Percentiles rank a stretch among this genome's conserved stretches.
These are phyloP conservation scores for Papilionanthe hybrid DNA, from an alignment of 116 monocot species.

Conservation along the genomic window DNA sequence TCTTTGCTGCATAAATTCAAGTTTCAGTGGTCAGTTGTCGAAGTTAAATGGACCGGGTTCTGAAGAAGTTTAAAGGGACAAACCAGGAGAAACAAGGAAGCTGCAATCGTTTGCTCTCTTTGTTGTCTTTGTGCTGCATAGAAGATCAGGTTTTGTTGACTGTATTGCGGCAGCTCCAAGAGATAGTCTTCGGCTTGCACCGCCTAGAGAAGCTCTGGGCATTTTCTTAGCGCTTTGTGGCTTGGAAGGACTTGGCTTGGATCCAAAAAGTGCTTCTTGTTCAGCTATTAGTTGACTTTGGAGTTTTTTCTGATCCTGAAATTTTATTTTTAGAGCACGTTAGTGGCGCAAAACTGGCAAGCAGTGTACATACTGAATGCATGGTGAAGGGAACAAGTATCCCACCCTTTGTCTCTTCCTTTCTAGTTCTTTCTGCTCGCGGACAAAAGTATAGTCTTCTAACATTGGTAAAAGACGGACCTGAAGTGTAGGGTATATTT, in stretches of 20 bases:
- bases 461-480: constrained; percentile 82
- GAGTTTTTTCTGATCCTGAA: constrained; percentile 85
- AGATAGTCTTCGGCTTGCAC: constrained; percentile 52
- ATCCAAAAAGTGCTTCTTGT: constrained; percentile 83
- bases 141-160: constrained; percentile 37
- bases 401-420: constrained; percentile 71
- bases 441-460: constrained; percentile 67
- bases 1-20: too few species aligned
- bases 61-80: constrained; percentile 1
- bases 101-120: constrained; percentile 54
- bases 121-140: constrained; percentile 38
- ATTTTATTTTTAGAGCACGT: not conserved
- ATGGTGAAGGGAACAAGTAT: not conserved
- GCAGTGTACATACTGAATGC: too few species aligned
- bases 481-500: constrained; percentile 24
- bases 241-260: constrained; percentile 90
- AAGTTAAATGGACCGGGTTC: not conserved
- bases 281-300: constrained; percentile 80
- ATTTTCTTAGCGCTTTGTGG: constrained; percentile 59
- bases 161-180: constrained; percentile 53
- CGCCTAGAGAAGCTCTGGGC: constrained; percentile 58
- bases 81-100: constrained; percentile 53
- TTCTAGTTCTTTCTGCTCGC: constrained; percentile 79
- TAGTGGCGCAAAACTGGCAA: not conserved
- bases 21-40: too few species aligned